Evolutionary conservation across 1,139 yeast genomes (phyloP).

Genomic region (Yamadazyma epiphylla): DNA sequence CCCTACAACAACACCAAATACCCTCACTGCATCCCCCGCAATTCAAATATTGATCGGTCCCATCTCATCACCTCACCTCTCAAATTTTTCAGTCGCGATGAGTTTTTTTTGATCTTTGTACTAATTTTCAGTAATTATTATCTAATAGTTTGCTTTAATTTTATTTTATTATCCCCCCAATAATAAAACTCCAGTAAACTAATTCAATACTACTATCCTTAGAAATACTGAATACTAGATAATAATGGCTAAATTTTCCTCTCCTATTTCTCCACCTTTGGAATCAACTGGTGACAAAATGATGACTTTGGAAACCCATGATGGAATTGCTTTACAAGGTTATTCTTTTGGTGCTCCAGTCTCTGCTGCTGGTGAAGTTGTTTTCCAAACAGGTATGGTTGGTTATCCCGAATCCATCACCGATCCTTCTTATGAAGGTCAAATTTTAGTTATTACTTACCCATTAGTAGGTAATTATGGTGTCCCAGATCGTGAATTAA

Average conservation of each 20-base stretch:
- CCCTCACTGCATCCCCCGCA: too few species aligned
- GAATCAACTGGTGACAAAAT: slow-evolving; percentile 75
- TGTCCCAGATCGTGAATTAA: slow-evolving; percentile 83
- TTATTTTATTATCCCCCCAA: background rate
- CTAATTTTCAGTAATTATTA: background rate
- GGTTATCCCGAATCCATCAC: slow-evolving; percentile 98
- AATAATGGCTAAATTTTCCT: slow-evolving; percentile 29
- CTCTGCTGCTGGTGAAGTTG: slow-evolving; percentile 94
- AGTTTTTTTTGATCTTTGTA: too few species aligned
- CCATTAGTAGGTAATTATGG: slow-evolving; percentile 99
- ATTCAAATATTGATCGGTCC: too few species aligned
- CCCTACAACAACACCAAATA: background rate
- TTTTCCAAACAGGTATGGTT: slow-evolving; percentile 99
- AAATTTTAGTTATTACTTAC: slow-evolving; percentile 91
- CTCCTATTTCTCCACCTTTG: slow-evolving; percentile 88
- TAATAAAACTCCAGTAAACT: background rate
- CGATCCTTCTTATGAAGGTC: slow-evolving; percentile 98
- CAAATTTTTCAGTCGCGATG: background rate
- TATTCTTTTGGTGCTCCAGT: slow-evolving; percentile 95
- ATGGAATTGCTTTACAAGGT: slow-evolving; percentile 89
- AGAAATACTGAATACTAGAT: too few species aligned
- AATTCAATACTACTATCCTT: too few species aligned
- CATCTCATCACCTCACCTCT: too few species aligned
- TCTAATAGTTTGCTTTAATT: background rate
- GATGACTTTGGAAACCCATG: slow-evolving; percentile 88